These are phyloP conservation scores for Pythium utonaiense DNA, from an alignment of 352 stramenopile species.

Conservation along the genomic window DNA sequence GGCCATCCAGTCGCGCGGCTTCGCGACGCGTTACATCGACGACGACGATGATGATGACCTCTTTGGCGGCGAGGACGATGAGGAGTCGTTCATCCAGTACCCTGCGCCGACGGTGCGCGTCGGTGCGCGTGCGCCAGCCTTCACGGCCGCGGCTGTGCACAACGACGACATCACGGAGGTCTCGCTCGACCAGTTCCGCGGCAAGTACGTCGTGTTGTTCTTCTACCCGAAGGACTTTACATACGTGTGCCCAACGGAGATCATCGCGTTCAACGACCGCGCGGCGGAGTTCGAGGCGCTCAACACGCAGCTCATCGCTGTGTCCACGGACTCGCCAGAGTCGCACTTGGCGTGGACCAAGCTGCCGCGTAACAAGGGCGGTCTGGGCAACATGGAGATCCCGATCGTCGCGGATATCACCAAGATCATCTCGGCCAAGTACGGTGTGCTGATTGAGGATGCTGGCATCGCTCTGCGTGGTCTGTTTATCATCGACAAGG, in stretches of 20 bases:
- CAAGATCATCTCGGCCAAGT: conserved; percentile 90
- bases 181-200: conserved; percentile 77
- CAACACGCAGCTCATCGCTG: conserved; percentile 87
- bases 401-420: conserved; percentile 92
- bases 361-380: conserved; percentile 87
- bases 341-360: conserved; percentile 90
- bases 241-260: conserved; percentile 90
- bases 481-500: conserved; percentile 92
- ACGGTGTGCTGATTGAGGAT: conserved; percentile 87
- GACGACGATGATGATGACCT: conserved; percentile 49
- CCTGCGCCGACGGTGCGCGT: conserved; percentile 52
- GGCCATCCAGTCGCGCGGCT: conserved; percentile 28
- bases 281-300: conserved; percentile 76
- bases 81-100: conserved; percentile 83
- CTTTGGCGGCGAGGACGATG: conserved; percentile 63
- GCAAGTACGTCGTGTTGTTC: conserved; percentile 89
- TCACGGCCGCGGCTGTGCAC: conserved; percentile 71
- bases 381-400: conserved; percentile 91
- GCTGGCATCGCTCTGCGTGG: conserved; percentile 84
- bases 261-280: conserved; percentile 89
- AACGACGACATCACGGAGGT: conserved; percentile 84
- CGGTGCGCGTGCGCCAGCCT: conserved; percentile 59
- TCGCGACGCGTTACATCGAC: conserved; percentile 32
- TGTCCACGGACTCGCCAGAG: conserved; percentile 89
- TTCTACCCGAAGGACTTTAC: conserved; percentile 93